These are phyloP conservation scores for Terana coerulea DNA, from an alignment of 768 basidiomycete species.

Conservation along the genomic window DNA sequence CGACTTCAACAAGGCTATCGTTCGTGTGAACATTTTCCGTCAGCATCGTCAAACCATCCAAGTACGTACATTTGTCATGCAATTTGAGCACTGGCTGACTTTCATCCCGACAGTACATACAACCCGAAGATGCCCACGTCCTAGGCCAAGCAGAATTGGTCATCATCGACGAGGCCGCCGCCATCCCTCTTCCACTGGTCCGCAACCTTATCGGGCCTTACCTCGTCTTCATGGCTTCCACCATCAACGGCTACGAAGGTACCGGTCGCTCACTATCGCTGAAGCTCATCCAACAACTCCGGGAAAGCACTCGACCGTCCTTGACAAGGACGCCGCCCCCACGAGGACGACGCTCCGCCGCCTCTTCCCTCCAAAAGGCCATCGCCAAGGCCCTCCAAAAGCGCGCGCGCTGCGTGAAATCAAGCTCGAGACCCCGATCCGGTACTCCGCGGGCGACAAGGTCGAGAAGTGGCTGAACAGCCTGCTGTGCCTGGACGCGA, in stretches of 20 bases:
- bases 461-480: constrained; percentile 94
- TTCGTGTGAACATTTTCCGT: constrained; percentile 90
- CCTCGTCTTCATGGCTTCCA: constrained; percentile 98
- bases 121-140: constrained; percentile 97
- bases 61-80: constrained; percentile 37
- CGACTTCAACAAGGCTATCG: constrained; percentile 93
- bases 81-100: not conserved
- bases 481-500: constrained; percentile 88
- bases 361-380: constrained; percentile 50
- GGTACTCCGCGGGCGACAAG: constrained; percentile 81
- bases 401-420: constrained; percentile 85
- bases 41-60: constrained; percentile 96
- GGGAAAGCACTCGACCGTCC: constrained; percentile 83
- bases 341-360: constrained; percentile 41
- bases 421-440: constrained; percentile 92
- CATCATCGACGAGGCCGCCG: constrained; percentile 97
- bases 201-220: constrained; percentile 93
- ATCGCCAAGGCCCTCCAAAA: constrained; percentile 53
- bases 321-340: constrained; percentile 56
- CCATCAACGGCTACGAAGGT: constrained; percentile 99
- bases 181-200: constrained; percentile 87
- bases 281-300: constrained; percentile 94
- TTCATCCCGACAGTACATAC: constrained; percentile 74
- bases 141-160: constrained; percentile 96
- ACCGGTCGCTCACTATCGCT: constrained; percentile 98